These are phyloP conservation scores for Cordyceps fumosorosea DNA, from an alignment of 2,329 filamentous ascomycete species.

Conservation along the genomic window DNA sequence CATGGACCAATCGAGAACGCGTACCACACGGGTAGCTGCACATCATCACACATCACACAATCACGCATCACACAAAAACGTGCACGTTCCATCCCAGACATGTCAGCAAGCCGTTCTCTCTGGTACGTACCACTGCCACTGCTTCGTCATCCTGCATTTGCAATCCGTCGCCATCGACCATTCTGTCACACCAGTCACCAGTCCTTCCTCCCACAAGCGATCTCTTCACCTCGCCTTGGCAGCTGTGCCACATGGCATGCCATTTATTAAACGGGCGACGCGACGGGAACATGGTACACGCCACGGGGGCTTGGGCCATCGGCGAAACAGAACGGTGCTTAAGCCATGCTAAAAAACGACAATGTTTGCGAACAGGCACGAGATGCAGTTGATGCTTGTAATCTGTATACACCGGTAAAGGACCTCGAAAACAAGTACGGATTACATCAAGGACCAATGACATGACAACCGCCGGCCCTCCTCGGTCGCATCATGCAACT, in stretches of 20 bases:
- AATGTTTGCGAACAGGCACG: neutral
- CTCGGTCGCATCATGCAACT: too few species aligned
- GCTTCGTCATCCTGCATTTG: neutral
- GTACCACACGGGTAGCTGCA: neutral
- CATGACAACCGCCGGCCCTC: too few species aligned
- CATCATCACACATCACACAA: too few species aligned
- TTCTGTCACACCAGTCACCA: neutral
- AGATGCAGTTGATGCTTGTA: too few species aligned
- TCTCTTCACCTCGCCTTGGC: neutral
- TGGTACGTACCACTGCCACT: neutral
- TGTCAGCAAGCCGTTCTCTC: too few species aligned
- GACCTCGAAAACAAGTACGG: too few species aligned
- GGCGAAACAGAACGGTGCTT: too few species aligned
- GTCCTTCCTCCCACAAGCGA: neutral
- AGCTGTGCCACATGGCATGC: neutral
- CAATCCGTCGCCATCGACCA: neutral
- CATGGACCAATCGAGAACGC: neutral
- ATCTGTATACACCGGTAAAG: too few species aligned
- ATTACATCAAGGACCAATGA: too few species aligned
- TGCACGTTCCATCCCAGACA: too few species aligned
- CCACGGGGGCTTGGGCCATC: neutral
- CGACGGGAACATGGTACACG: neutral
- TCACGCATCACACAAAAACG: too few species aligned
- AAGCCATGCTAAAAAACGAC: neutral
- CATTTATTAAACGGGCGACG: constrained; percentile 3